Percentiles rank a stretch among this genome's conserved stretches.
These are phyloP conservation scores for Kregervanrija pseudodelftensis DNA, from an alignment of 805 yeast genomes.

Conservation along the genomic window DNA sequence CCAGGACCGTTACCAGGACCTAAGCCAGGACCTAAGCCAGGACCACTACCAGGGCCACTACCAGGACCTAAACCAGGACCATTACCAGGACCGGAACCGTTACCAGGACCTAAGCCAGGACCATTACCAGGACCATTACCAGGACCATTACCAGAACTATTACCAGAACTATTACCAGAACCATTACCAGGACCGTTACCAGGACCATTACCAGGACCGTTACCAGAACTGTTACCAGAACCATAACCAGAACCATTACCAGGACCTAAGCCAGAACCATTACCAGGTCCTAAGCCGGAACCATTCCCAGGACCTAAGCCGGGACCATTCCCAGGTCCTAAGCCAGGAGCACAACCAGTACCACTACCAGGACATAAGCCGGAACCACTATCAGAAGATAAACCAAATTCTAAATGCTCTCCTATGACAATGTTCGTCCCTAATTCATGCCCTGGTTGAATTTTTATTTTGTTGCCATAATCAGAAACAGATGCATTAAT, in stretches of 20 bases:
- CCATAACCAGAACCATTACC: slow-evolving; percentile 3
- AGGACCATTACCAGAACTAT: slow-evolving; percentile 1
- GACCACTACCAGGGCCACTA: slow-evolving; percentile 3
- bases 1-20: slow-evolving; percentile 4
- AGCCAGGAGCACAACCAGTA: slow-evolving; percentile 7
- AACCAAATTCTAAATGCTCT: not conserved
- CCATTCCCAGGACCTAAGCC: not conserved
- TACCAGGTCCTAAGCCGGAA: not conserved
- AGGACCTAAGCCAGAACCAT: slow-evolving; percentile 7
- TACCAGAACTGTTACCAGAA: not conserved
- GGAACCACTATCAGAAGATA: not conserved
- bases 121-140: slow-evolving; percentile 7
- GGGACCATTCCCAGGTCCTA: slow-evolving; percentile 3
- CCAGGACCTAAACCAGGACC: slow-evolving; percentile 2
- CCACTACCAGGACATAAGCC: slow-evolving; percentile 2
- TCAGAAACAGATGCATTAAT: no score
- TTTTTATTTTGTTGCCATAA: no score
- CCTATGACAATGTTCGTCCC: no score
- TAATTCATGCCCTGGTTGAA: no score
- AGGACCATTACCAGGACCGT: slow-evolving; percentile 6
- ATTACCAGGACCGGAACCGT: slow-evolving; percentile 6
- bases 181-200: slow-evolving; percentile 6
- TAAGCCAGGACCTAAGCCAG: slow-evolving; percentile 1
- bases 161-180: not conserved
- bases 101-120: slow-evolving; percentile 5